Base-by-base conservation (phyloP, 148 eudicot genomes). In the Diospyros kaki region DNA sequence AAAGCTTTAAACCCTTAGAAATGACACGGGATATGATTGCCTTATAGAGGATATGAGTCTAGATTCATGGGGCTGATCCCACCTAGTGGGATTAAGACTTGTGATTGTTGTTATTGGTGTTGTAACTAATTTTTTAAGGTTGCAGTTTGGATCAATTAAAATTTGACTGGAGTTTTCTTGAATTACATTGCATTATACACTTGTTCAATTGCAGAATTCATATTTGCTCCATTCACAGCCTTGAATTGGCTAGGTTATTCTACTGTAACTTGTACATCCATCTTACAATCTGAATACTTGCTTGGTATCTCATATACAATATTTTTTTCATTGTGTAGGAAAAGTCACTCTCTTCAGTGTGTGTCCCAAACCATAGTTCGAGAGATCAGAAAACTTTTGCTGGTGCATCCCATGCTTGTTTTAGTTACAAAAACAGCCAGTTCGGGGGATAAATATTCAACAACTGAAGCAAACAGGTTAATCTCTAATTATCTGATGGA, bases 331-430 rank as follows among this genome's bases (percentile, higher is more conserved):
- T 13, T 60, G 17, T 65, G 41, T 81, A 94, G 98, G 90, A 94
- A 86, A 84, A 80, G 76, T 62, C 79, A 90, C 60, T 87, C 96
- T 77, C 87, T 94, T 74, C 98, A 94, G 83, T 84, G 83, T 75
- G 86, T 92, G 70, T 78, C 82, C 18, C 93, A 90, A 83, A 84
- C 85, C 64, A 81, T 89, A 55, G 97, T 94, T 76, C 84, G 77
- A 44, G 98, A 92, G 81, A 79, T 92, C 45, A 87, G 79, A 77
- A 85, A 80, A 73, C 75, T 87, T 81, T 75, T 90, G 76, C 74
- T 71, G 80, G 70, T 79, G 79, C 89, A 94, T 77, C 97, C 97
- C 73, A 80, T 94, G 93, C 80, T 94, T 86, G 90, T 94, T 75
- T 83, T 94, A 77, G 91, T 90, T 74, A 78, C 98, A 58, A 94